Evolutionary conservation across 805 yeast genomes (phyloP), one percentile per base, ranked within the genome.

Genomic region (Hanseniaspora occidentalis): DNA sequence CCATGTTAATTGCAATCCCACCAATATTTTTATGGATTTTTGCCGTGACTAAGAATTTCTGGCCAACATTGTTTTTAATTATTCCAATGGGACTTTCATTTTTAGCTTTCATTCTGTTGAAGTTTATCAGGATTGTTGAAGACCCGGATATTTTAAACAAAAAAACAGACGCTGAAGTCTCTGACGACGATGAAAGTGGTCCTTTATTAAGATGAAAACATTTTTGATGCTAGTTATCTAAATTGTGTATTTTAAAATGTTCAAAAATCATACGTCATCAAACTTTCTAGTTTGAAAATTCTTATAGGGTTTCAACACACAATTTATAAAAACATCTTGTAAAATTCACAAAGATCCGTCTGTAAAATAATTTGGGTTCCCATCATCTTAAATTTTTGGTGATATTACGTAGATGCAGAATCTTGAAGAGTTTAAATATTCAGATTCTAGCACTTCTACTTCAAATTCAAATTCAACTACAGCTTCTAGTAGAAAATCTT

Each of bases 1-100:
- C 70, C 0, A 56, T 70, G 3, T 57, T 62, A 41, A 58, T 78
- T 44, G 42, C 69, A 3, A 58, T 67, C 1, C 85, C 89, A 0
- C 57, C 75, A 6, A n/a, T 62, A 0, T 53, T 71, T 19, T 54
- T 79, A 16, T 56, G 61, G 2, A 39, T 78, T 20, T 81, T 79
- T 47, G 64, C 71, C 0, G 39, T 49, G 1, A 67, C 74, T 0
- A 59, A 72, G 9, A 47, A 58, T 1, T 42, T 41, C 14, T 46
- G 52, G 8, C 73, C 77, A 1, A 56, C 53, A 35, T 31, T 59
- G 8, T 66, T 67, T 11, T 53, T 72, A 35, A 47, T 47, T 29
- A 31, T 62, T 2, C 60, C 62, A 2, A 29, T 56, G 8, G 17
- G 40, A 1, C 45, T 47, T 14, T 45, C 53, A 3, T 13, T 43